Base-by-base conservation (phyloP, 164 flowering plant genomes). In the Magnolia officinalis region DNA sequence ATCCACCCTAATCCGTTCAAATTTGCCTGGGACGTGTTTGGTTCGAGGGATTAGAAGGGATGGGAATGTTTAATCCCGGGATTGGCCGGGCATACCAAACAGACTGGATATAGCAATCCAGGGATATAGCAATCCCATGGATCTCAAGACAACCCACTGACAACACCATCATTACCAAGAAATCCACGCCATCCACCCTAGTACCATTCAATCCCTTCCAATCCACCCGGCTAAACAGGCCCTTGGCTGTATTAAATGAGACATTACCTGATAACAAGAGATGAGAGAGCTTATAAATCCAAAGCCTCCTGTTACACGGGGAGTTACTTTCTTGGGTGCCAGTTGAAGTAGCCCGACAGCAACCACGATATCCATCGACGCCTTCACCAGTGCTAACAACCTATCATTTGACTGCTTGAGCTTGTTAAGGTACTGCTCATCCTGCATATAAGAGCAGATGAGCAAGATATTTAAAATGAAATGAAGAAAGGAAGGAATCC, bases 251-350 rank as follows among this genome's bases (percentile, higher is more conserved):
- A 29, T 2, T 8, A 8, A 73, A 67, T 10, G 49, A 20, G 8
- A 16, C 49, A 63, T 50, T 75, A 96, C 99, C 98, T 96, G 99
- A 84, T 96, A 96, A 79, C 98, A 96, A 18, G 99, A 94, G 75
- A 96, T 96, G 72, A 94, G 93, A 29, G 99, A 94, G 82, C 83
- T 87, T 58, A 80, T 80, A 76, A 96, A 93, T 77, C 99, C 99
- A 76, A 94, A 86, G 68, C 88, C 99, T 76, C 99, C 98, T 4
- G 97, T 91, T 1, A 96, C 96, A 73, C 99, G 97, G 20, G 99
- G 93, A 73, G 88, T 94, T 72, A 94, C 91, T 80, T 91, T 93
- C 86, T 90, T 92, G 26, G 99, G 99, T 55, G 97, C 96, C 86
- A 96, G 76, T 79, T 94, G 98, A 79, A 96, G 98, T 83, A 96